Evolutionary conservation across 2,329 filamentous ascomycete genomes (phyloP).

Genomic region (Diaporthe caulivora): DNA sequence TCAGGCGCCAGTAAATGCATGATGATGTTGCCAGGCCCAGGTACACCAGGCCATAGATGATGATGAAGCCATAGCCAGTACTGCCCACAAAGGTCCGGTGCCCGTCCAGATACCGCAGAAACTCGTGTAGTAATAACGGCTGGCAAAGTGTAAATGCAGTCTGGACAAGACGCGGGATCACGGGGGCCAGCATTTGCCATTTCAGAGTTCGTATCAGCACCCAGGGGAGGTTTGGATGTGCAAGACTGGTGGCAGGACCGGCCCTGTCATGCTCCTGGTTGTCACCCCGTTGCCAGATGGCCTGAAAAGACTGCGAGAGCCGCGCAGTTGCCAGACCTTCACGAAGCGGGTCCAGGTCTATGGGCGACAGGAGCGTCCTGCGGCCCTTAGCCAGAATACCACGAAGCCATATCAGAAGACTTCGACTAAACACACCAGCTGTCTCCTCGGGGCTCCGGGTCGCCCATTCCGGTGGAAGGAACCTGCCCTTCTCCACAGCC

Average conservation of each 20-base stretch:
- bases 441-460: conserved; percentile 51
- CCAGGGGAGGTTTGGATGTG: conserved; percentile 35
- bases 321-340: neutral
- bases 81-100: conserved; percentile 43
- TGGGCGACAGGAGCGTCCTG: conserved; percentile 47
- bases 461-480: neutral
- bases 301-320: conserved; percentile 3
- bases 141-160: conserved; percentile 50
- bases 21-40: conserved; percentile 54
- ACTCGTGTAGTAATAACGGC: conserved; percentile 49
- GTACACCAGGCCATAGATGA: conserved; percentile 55
- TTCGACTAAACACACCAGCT: conserved; percentile 51
- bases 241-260: neutral
- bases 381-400: conserved; percentile 52
- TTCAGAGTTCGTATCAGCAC: conserved; percentile 41
- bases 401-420: conserved; percentile 52
- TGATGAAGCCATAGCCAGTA: conserved; percentile 57
- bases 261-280: neutral
- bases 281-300: neutral
- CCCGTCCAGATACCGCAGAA: conserved; percentile 47
- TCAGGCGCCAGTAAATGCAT: conserved; percentile 53
- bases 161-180: conserved; percentile 45
- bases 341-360: conserved; percentile 51
- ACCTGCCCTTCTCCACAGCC: neutral
- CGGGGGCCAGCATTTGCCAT: conserved; percentile 43